A percentile compares a stretch with the other conserved stretches of the same genome.
Evolutionary conservation across 1,284 basidiomycete genomes (phyloP).

Genomic region (Gomphus sp.): DNA sequence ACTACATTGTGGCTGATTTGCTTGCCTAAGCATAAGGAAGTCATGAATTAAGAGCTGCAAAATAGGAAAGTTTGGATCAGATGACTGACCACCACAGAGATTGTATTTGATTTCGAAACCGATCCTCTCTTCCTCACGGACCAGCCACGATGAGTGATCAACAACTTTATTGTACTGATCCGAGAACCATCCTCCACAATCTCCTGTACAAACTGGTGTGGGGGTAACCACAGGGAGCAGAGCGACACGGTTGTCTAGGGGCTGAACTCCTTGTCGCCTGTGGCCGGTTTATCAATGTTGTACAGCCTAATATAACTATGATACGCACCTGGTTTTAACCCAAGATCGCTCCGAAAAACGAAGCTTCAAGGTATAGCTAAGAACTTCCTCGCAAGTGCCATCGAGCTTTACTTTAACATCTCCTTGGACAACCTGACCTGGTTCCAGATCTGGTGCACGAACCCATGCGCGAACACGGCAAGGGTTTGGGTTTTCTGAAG

Average conservation of each 20-base stretch:
- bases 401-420: constrained; percentile 1
- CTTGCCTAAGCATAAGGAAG: background rate
- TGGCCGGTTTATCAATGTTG: background rate
- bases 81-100: background rate
- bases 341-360: background rate
- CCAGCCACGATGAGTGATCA: background rate
- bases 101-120: background rate
- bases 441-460: constrained; percentile 5
- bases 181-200: too few species aligned
- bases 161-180: too few species aligned
- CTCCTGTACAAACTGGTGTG: too few species aligned
- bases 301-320: background rate
- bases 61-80: background rate
- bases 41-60: background rate
- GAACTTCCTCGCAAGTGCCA: background rate
- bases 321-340: background rate
- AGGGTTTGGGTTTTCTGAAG: background rate
- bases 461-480: constrained; percentile 3
- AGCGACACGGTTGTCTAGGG: background rate
- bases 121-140: background rate
- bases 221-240: too few species aligned
- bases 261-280: background rate
- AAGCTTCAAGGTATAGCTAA: background rate
- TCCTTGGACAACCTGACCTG: background rate
- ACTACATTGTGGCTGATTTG: background rate